A percentile compares a stretch with the other conserved stretches of the same genome.
These are phyloP conservation scores for Glycine soja DNA, from an alignment of 306 rosid species.

Conservation along the genomic window DNA sequence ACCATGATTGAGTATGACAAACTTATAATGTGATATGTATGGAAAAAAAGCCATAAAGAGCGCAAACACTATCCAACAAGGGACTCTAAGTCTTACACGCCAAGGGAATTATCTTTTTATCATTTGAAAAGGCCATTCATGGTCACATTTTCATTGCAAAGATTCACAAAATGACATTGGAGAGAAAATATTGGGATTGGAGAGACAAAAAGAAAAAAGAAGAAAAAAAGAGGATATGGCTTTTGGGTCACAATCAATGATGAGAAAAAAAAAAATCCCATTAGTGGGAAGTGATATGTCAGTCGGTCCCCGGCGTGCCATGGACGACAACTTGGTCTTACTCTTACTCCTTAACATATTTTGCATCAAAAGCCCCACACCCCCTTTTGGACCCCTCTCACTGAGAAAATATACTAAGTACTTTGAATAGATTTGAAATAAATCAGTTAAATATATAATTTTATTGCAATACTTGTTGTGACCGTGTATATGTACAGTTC, in stretches of 20 bases:
- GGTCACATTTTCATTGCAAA: constrained; percentile 17
- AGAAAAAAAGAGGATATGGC: constrained; percentile 37
- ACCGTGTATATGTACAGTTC: not conserved
- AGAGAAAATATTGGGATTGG: constrained; percentile 46
- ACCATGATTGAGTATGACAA: constrained; percentile 40
- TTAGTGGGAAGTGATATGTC: constrained; percentile 51
- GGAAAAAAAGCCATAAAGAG: constrained; percentile 38
- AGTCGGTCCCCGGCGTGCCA: constrained; percentile 69
- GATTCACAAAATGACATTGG: constrained; percentile 48
- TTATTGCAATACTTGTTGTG: constrained; percentile 17
- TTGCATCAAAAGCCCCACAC: constrained; percentile 56
- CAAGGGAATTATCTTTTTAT: constrained; percentile 64
- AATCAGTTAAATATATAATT: not conserved
- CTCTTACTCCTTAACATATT: constrained; percentile 36
- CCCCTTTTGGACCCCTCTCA: constrained; percentile 43
- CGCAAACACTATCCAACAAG: constrained; percentile 17
- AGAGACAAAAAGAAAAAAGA: constrained; percentile 23
- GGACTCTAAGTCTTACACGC: constrained; percentile 60
- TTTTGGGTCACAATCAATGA: constrained; percentile 64
- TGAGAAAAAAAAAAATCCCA: constrained; percentile 14
- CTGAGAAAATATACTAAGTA: not conserved
- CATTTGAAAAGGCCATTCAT: constrained; percentile 49
- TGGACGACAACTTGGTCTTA: constrained; percentile 59
- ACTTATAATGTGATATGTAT: constrained; percentile 18
- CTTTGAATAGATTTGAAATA: not conserved